Evolutionary conservation across 2,329 filamentous ascomycete genomes (phyloP), one percentile per base, ranked within the genome.

Genomic region (Neofusicoccum ribis): DNA sequence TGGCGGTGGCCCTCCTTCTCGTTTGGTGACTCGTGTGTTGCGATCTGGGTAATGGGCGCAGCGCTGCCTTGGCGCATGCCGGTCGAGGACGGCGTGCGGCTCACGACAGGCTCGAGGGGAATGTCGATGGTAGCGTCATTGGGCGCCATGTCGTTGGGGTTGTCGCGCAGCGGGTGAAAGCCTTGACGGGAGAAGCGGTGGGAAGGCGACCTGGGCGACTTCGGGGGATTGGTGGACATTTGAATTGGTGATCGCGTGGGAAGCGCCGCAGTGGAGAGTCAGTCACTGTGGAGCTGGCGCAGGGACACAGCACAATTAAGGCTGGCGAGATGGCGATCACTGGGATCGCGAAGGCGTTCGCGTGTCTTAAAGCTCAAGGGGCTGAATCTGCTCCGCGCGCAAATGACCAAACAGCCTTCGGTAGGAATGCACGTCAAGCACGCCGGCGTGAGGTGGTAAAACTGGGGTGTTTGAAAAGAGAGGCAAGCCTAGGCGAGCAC

Each of bases 121-220:
- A 89, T 89, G 69, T 88, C 83, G 70, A 85, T 85, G 31, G 85
- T 86, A 49, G 81, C 82, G 70, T 86, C 84, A 68, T 84, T 80
- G 34, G 70, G 82, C 39, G 74, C 69, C 80, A 83, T 83, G 60
- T 74, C 76, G 68, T 76, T 68, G 23, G 63, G 66, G 58, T 67
- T 64, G 58, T 60, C 71, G 68, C 69, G 68, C 62, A 78, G 68
- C 46, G 72, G 77, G 64, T 76, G 74, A 64, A 77, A 78, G 39
- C 74, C 75, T 67, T 77, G 73, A 47, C 71, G 71, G 23, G 75
- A 77, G 59, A 72, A 71, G 67, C 62, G 65, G 43, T 56, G 60
- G 17, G 66, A 63, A 44, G 39, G 20, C 23, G 44, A 63, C 47
- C 47, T 69, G 66, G 41, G 68, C 59, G 44, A 63, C 47, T 39